phyloP scores from a whole-genome alignment of 352 stramenopile genomes.

The Phytopythium ostracodes region DNA sequence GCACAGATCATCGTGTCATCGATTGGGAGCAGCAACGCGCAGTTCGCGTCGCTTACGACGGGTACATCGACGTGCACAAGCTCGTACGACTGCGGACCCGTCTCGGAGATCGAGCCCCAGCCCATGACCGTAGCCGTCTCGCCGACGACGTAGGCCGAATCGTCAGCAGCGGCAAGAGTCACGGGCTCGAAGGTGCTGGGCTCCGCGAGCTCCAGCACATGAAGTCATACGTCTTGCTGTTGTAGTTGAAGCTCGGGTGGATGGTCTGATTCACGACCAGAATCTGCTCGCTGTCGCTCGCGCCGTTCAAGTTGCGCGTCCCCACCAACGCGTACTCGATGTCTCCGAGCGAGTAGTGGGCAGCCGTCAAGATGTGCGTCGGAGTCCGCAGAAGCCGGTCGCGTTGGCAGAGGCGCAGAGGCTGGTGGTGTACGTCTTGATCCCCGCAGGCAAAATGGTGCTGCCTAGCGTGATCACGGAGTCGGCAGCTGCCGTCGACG shows the following conservation, averaged over 20 bases:
- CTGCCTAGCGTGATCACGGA: slow-evolving; percentile 23
- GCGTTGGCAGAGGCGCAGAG: slow-evolving; percentile 19
- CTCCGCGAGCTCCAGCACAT: slow-evolving; percentile 43
- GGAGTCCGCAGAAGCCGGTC: slow-evolving; percentile 45
- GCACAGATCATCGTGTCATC: slow-evolving; percentile 58
- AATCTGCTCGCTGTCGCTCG: slow-evolving; percentile 40
- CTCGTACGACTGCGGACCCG: slow-evolving; percentile 29
- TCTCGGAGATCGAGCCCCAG: slow-evolving; percentile 34
- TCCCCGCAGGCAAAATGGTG: slow-evolving; percentile 29
- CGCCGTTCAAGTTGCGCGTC: slow-evolving; percentile 49
- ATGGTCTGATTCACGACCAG: slow-evolving; percentile 32
- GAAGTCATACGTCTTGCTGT: slow-evolving; percentile 38
- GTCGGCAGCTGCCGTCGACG: background rate
- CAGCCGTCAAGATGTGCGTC: slow-evolving; percentile 35
- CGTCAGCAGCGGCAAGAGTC: slow-evolving; percentile 23
- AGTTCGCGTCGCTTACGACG: slow-evolving; percentile 36
- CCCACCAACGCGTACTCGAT: slow-evolving; percentile 49
- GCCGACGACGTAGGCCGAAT: slow-evolving; percentile 21
- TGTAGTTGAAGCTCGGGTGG: slow-evolving; percentile 44
- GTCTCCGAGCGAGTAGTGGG: slow-evolving; percentile 33
- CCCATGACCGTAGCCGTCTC: slow-evolving; percentile 31
- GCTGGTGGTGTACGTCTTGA: slow-evolving; percentile 34
- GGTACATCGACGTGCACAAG: slow-evolving; percentile 36
- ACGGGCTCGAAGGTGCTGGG: slow-evolving; percentile 31
- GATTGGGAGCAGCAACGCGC: slow-evolving; percentile 17